Base-by-base conservation (phyloP, 202 grass and related monocot genomes). In the Saccharum hybrid region DNA sequence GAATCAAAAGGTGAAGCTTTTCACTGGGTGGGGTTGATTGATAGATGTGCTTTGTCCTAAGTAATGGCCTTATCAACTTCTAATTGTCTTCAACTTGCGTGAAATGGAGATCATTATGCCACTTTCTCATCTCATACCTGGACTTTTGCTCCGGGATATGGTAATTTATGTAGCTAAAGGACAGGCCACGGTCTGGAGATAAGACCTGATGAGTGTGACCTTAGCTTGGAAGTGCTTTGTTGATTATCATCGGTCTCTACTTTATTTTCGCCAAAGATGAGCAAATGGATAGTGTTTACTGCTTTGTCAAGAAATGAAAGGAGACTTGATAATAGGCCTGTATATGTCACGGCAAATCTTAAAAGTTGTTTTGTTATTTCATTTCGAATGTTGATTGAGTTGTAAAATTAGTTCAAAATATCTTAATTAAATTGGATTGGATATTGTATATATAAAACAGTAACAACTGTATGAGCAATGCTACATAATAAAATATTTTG, bases 1-100 rank as follows among this genome's bases (percentile, higher is more conserved):
- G 77, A 85, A 76, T 71, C 28, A 57, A 89, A 89, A 89, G 87
- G 77, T 36, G 8, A n/a, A 60, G 56, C 56, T 72, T 85, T 81
- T 57, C 43, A 88, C 82, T 84, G 68, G 81, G 28, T 48, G 69
- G 28, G 57, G 69, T 57, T 81, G 42, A 72, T 22, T 38, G 28
- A 66, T 82, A 12, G 60, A 63, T 63, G 60, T 63, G 60, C 22
- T 21, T 56, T 71, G 43, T 66, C 72, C 18, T 11, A 42, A 85
- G 72, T 54, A 76, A 66, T 76, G 54, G 54, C 34, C 87, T 81
- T 85, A 81, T 85, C 87, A 30, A 42, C 64, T 71, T 23, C n/a
- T 77, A 41, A 82, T 77, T 71, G 65, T 54, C 6, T 41, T 65
- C 73, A 72, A 57, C 65, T 78, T 83, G 66, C 12, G 8, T 5